Base-by-base conservation (phyloP, 768 basidiomycete species). In the Suillus lakei region DNA sequence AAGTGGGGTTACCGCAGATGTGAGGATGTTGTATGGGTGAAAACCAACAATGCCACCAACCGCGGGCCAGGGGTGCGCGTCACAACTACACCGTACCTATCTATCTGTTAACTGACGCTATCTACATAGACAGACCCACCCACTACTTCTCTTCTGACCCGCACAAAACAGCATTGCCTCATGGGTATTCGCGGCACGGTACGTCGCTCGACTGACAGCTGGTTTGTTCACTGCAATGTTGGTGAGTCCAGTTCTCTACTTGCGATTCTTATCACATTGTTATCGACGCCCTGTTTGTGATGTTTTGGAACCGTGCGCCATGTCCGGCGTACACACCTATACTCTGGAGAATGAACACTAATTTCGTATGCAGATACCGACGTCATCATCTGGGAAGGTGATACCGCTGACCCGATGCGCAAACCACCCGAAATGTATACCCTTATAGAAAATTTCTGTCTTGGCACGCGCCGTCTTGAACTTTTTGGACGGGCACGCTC, bases 21-120 rank as follows among this genome's bases (percentile, higher is more conserved):
- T 71, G 98, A 99, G 72, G 98, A 99, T 74, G 93, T 99, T n/a
- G 93, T 98, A 5, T 99, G 96, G 96, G 91, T 98, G 63, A 95
- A 95, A 80, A 96, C 95, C 54, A 99, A 98, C 74, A 85, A 84
- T 65, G 82, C 78, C 26, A 84, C 80, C 28, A 91, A 92, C 74
- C 82, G 82, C 18, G 92, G 92, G 2, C 90, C 94, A 61, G 92
- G 91, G 63, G 91, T 92, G 74, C 71, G 88, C 81, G 18, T 13
- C 21, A 32, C n/a, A n/a, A 30, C 50, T 59, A 21, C 50, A 50
- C 21, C 46, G 10, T 61, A 26, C 15, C 28, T 36, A 32, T 32
- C 15, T 15, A n/a, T 39, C n/a, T n/a, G 43, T 34, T 18, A 12
- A 41, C 58, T 59, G 10, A 59, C 26, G 10, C 67, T 58, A 41